Evolutionary conservation across 371 early-diverging fungal species (phyloP).

Genomic region (Mucor indicus): DNA sequence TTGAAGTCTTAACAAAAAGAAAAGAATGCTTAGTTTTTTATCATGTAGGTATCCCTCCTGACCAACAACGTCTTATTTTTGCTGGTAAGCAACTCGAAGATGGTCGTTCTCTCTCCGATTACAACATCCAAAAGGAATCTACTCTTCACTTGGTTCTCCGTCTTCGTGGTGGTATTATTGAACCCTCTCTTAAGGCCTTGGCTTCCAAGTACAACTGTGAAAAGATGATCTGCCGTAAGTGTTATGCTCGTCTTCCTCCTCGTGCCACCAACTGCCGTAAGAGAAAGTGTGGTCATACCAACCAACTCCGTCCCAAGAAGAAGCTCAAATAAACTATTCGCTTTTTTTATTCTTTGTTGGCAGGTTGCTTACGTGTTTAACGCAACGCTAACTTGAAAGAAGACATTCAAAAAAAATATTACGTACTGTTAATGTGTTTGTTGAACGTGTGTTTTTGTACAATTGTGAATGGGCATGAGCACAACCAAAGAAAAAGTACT

Average conservation of each 20-base stretch:
- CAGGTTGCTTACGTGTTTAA: too few relatives aligned
- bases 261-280: slow-evolving; percentile 99
- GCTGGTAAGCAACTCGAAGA: slow-evolving; percentile 99
- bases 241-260: slow-evolving; percentile 99
- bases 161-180: slow-evolving; percentile 96
- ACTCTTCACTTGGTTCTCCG: slow-evolving; percentile 98
- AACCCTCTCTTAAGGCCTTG: slow-evolving; percentile 95
- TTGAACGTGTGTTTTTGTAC: neutral
- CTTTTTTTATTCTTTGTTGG: slow-evolving; percentile 4
- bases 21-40: too few relatives aligned
- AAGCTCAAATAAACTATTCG: slow-evolving; percentile 55
- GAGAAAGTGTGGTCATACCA: slow-evolving; percentile 99
- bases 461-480: too few relatives aligned
- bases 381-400: too few relatives aligned
- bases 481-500: too few relatives aligned
- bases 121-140: slow-evolving; percentile 95
- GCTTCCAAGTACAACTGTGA: slow-evolving; percentile 99
- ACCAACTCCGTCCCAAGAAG: slow-evolving; percentile 99
- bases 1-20: neutral
- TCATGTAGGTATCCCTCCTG: slow-evolving; percentile 95
- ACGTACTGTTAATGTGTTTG: too few relatives aligned
- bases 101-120: slow-evolving; percentile 87
- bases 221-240: slow-evolving; percentile 99
- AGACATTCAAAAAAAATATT: too few relatives aligned
- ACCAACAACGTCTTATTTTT: slow-evolving; percentile 99